Percentiles rank a stretch among this genome's conserved stretches.
Conservation (phyloP, 306 rosid species). For the Rosa lucieae region DNA sequence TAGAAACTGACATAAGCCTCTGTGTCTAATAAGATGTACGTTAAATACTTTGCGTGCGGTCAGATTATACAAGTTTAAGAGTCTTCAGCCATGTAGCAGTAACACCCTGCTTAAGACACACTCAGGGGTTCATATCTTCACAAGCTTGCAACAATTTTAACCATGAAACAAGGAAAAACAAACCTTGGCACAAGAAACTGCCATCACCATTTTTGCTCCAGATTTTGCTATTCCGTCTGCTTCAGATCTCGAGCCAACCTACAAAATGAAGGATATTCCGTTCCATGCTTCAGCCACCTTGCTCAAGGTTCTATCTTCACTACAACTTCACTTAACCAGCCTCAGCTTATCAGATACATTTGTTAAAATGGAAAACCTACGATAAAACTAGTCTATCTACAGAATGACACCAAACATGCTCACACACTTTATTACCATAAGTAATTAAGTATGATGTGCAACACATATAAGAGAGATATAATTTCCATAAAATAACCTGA, state of each 20-base stretch:
- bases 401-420: not conserved
- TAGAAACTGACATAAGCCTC: not conserved
- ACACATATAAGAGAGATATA: not conserved
- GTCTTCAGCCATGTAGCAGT: not conserved
- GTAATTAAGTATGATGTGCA: not conserved
- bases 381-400: not conserved
- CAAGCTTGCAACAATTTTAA: not conserved
- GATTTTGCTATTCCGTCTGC: constrained; percentile 95
- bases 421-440: not conserved
- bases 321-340: not conserved
- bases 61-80: not conserved
- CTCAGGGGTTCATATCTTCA: not conserved
- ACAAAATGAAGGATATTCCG: constrained; percentile 20
- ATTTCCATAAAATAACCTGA: not conserved
- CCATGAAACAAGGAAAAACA: constrained; percentile 12
- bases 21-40: not conserved
- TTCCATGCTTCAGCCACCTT: constrained; percentile 16
- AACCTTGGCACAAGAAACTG: constrained; percentile 98
- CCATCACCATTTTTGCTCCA: constrained; percentile 99
- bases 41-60: not conserved
- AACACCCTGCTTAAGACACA: not conserved
- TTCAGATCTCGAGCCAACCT: constrained; percentile 98
- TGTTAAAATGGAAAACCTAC: not conserved
- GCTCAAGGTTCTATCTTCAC: not conserved
- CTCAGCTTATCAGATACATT: not conserved